phyloP scores from a whole-genome alignment of 1,284 basidiomycete species.

The Ustilago cynodontis region DNA sequence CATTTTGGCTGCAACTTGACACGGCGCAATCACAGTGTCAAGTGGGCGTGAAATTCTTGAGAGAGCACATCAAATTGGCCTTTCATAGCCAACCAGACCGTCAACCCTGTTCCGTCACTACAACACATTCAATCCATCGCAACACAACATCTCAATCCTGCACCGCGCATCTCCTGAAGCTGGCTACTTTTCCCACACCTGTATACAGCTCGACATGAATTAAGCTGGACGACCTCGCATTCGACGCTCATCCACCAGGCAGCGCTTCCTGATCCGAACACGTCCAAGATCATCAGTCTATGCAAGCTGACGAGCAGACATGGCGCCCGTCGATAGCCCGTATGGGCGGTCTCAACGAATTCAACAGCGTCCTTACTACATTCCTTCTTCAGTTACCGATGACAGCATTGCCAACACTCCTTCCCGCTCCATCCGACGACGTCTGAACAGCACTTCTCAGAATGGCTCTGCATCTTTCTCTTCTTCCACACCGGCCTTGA shows the following conservation, averaged over 20 bases:
- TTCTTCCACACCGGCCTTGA: too few relatives aligned
- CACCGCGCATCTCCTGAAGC: too few relatives aligned
- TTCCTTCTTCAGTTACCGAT: slow-evolving; percentile 13
- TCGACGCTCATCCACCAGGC: not conserved
- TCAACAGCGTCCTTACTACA: slow-evolving; percentile 29
- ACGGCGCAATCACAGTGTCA: slow-evolving; percentile 3
- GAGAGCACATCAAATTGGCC: not conserved
- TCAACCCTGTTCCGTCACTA: not conserved
- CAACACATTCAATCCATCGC: not conserved
- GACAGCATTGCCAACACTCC: slow-evolving; percentile 10
- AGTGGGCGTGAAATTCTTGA: slow-evolving; percentile 6
- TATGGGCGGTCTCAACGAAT: slow-evolving; percentile 4
- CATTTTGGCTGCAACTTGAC: too few relatives aligned
- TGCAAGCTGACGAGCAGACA: not conserved
- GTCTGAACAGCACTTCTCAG: not conserved
- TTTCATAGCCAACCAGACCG: not conserved
- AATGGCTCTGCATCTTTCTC: not conserved
- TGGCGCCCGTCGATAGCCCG: slow-evolving; percentile 9
- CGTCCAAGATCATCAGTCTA: too few relatives aligned
- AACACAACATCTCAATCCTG: too few relatives aligned
- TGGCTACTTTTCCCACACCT: not conserved
- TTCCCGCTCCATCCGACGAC: not conserved
- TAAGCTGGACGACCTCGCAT: not conserved
- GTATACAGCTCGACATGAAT: slow-evolving; percentile 5
- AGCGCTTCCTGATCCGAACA: too few relatives aligned